Evolutionary conservation across 768 basidiomycete genomes (phyloP).

Genomic region (Rubroboletus pulcherrimus): DNA sequence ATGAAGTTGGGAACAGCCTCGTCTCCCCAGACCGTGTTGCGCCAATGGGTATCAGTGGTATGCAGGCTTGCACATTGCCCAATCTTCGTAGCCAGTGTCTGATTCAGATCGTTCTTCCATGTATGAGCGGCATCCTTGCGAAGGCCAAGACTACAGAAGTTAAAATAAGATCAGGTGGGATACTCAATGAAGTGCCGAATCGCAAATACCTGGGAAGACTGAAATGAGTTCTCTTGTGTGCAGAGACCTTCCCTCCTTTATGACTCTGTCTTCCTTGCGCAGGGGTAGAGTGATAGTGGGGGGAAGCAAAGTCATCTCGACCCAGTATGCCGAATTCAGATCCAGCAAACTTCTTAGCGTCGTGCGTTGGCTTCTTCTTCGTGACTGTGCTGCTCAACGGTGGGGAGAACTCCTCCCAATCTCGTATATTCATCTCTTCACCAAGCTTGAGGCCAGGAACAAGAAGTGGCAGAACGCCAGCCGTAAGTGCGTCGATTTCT

Average conservation of each 20-base stretch:
- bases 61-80: slow-evolving; percentile 39
- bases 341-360: not conserved
- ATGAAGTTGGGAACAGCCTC: slow-evolving; percentile 36
- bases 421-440: slow-evolving; percentile 50
- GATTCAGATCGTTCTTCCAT: slow-evolving; percentile 55
- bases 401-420: slow-evolving; percentile 39
- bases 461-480: slow-evolving; percentile 62
- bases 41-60: slow-evolving; percentile 38
- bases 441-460: slow-evolving; percentile 64
- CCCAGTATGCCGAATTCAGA: slow-evolving; percentile 30
- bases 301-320: slow-evolving; percentile 48
- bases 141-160: slow-evolving; percentile 50
- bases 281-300: slow-evolving; percentile 62
- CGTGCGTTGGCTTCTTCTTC: slow-evolving; percentile 34
- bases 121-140: slow-evolving; percentile 56
- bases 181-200: not conserved
- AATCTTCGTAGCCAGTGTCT: slow-evolving; percentile 42
- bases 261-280: slow-evolving; percentile 34
- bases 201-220: slow-evolving; percentile 54
- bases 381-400: slow-evolving; percentile 33
- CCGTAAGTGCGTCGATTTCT: slow-evolving; percentile 70
- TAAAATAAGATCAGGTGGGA: not conserved
- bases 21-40: slow-evolving; percentile 48
- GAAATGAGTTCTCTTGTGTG: slow-evolving; percentile 59
- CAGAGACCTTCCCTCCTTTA: slow-evolving; percentile 42